Percentiles rank a stretch among this genome's conserved stretches.
Evolutionary conservation across 768 basidiomycete genomes (phyloP).

Genomic region (Agrocybe chaxingu): DNA sequence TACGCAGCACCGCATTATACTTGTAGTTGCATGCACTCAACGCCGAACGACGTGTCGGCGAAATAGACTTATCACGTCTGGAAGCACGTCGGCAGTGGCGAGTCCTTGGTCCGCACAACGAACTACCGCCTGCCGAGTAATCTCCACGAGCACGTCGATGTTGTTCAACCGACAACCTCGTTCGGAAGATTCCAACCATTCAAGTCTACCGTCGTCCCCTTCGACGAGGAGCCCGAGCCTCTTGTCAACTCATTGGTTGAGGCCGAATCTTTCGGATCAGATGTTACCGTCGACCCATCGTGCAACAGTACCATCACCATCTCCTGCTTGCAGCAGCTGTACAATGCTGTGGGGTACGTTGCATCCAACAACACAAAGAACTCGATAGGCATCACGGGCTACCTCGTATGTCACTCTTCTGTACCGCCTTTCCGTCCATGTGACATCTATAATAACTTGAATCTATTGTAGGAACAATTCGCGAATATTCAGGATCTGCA

Average conservation of each 20-base stretch:
- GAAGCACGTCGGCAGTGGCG: slow-evolving; percentile 50
- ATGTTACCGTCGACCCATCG: slow-evolving; percentile 37
- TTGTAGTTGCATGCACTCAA: not conserved
- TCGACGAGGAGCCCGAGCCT: slow-evolving; percentile 18
- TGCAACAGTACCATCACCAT: slow-evolving; percentile 52
- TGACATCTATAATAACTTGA: not conserved
- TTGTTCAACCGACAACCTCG: slow-evolving; percentile 72
- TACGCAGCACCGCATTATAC: slow-evolving; percentile 23
- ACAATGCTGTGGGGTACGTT: slow-evolving; percentile 46
- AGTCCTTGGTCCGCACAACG: slow-evolving; percentile 61
- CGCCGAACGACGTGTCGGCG: not conserved
- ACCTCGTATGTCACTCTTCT: slow-evolving; percentile 26
- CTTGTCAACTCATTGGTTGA: slow-evolving; percentile 9
- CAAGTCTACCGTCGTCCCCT: slow-evolving; percentile 30
- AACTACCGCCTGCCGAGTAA: slow-evolving; percentile 62
- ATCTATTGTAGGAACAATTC: slow-evolving; percentile 32
- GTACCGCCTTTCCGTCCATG: not conserved
- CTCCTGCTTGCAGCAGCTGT: slow-evolving; percentile 50
- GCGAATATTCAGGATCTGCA: slow-evolving; percentile 52
- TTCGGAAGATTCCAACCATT: slow-evolving; percentile 34
- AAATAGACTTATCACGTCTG: slow-evolving; percentile 61
- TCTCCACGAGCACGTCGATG: slow-evolving; percentile 58
- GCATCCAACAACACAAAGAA: slow-evolving; percentile 42
- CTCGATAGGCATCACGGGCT: slow-evolving; percentile 52
- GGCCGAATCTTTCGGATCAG: slow-evolving; percentile 12